Evolutionary conservation across 768 basidiomycete genomes (phyloP), one percentile per base, ranked within the genome.

Genomic region (Russula earlei): DNA sequence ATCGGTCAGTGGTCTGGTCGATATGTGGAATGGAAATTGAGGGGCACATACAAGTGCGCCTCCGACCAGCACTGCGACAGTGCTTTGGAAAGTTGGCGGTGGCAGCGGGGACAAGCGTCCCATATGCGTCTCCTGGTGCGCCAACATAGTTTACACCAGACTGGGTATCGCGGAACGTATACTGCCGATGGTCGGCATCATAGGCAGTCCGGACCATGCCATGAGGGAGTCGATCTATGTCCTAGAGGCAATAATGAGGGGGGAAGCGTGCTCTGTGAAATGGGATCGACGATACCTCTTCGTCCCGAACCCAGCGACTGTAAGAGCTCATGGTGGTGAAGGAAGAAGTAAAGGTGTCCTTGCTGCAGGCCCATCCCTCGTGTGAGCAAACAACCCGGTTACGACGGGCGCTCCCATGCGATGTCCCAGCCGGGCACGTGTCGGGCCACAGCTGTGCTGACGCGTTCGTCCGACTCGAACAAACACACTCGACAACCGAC

Each of bases 181-280:
- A 62, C 24, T 59, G 60, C n/a, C 36, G 40, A 0, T 36, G 19
- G 17, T 59, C 45, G 12, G 58, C 60, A 37, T 62, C 58, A 42
- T 62, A 62, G 14, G 37, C 60, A 19, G 37, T 52, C 11, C 60
- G 58, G 15, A 37, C 10, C 49, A 62, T 52, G 40, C 58, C 60
- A 4, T 42, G 1, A 22, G 60, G 60, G 3, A 62, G 37, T 17
- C 60, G 44, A 3, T 60, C 48, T 7, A 19, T 10, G 10, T 62
- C 60, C 60, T 62, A 4, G 40, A 41, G 19, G 25, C n/a, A 3
- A 41, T 5, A 33, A n/a, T 4, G 6, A 53, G 24, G 22, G 29
- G 29, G n/a, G n/a, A n/a, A 15, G 20, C 9, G 33, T 7, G 17
- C 4, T 29, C 10, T 9, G 34, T 37, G 41, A 27, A 41, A 20